phyloP scores from a whole-genome alignment of 306 rosid species.

The barrel medic (Medicago truncatula) region DNA sequence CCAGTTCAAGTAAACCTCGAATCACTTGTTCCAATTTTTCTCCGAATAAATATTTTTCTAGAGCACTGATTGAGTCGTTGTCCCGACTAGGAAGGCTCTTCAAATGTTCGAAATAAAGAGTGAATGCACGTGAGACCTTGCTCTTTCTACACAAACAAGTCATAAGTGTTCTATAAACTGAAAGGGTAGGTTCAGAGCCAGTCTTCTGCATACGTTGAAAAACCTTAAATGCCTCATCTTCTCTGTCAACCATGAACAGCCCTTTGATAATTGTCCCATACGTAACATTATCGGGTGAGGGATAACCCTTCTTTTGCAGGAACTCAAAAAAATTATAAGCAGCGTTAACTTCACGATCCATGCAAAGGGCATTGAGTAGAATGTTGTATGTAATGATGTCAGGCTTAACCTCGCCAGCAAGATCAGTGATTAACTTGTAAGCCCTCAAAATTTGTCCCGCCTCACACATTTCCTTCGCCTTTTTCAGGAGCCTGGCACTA shows the following conservation, averaged over 20 bases:
- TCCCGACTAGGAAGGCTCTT: conserved; percentile 50
- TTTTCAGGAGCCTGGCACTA: conserved; percentile 57
- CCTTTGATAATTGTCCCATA: conserved; percentile 82
- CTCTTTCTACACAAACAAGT: conserved; percentile 71
- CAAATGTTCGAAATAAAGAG: conserved; percentile 69
- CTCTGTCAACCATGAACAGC: conserved; percentile 58
- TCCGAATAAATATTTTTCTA: conserved; percentile 55
- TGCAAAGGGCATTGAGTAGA: conserved; percentile 75
- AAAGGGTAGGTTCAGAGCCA: conserved; percentile 54
- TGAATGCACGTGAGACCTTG: conserved; percentile 57
- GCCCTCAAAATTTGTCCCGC: conserved; percentile 69
- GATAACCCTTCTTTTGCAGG: conserved; percentile 63
- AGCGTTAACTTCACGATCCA: conserved; percentile 51
- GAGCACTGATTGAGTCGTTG: conserved; percentile 48
- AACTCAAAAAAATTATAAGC: conserved; percentile 76
- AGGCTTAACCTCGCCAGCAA: conserved; percentile 68
- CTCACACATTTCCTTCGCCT: conserved; percentile 66
- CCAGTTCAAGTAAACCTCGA: conserved; percentile 63
- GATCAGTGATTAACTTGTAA: conserved; percentile 63
- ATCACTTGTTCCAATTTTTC: conserved; percentile 60
- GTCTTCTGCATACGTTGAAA: conserved; percentile 58
- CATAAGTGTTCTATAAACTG: conserved; percentile 65
- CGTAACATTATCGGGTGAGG: conserved; percentile 73
- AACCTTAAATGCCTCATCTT: conserved; percentile 66
- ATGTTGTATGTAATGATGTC: conserved; percentile 72